Evolutionary conservation across 2,329 filamentous ascomycete species (phyloP), one percentile per base, ranked within the genome.

Genomic region (Ophiocordyceps camponoti-saundersi): DNA sequence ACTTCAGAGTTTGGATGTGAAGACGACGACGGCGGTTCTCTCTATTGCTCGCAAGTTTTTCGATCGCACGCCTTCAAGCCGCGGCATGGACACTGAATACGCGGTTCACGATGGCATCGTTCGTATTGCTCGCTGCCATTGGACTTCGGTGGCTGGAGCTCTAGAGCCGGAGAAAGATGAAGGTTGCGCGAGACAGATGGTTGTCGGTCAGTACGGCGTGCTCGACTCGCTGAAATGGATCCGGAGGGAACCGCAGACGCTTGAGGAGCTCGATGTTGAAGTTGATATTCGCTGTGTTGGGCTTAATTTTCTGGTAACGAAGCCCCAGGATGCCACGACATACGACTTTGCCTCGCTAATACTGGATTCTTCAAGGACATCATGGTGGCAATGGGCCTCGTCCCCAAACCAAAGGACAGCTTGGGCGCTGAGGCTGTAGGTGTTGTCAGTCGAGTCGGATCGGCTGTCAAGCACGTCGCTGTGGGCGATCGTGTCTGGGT

Each of bases 401-500:
- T 32, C 39, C 45, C n/a, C 20, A 46, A 20, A 39, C 34, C 20
- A 22, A 44, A 32, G 44, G 52, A 42, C 46, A 50, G 13, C 47
- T n/a, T 45, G 13, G 58, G 57, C 15, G 50, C 55, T 13, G 66
- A 67, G 48, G 53, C 52, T 10, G 52, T 54, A 8, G 58, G 56
- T 11, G 46, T 57, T 12, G 49, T 59, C 12, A 49, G 41, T 3
- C 45, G 45, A 15, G 44, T 51, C 2, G 53, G 53, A 20, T n/a
- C 54, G 0, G 21, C 10, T 11, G 52, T 53, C 5, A 36, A 47
- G 2, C 23, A 44, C 3, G 52, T 65, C 13, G 43, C 48, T 1
- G 34, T 55, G 0, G 65, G 65, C 12, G 63, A 68, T 44, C 56
- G 61, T 1, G 65, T 67, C 12, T 57, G 26, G 54, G 58, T 46